Conservation (phyloP, 164 flowering plant species). For the Kalanchoe fedtschenkoi region DNA sequence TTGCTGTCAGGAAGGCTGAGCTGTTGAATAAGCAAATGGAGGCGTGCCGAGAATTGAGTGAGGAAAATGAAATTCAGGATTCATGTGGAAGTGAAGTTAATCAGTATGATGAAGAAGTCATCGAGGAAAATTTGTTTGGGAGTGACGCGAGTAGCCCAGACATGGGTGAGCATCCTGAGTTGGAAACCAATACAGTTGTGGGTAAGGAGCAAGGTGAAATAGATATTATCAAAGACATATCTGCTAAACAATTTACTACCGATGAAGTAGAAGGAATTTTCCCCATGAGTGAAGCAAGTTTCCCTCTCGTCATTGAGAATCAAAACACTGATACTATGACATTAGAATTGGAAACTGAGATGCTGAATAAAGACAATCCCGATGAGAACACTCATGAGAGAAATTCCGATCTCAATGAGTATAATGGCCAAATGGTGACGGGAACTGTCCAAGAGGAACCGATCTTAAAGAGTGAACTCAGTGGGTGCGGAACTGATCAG, state of each 20-base stretch:
- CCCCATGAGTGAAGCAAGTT: neutral
- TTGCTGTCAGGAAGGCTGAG: constrained; percentile 62
- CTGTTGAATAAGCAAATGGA: constrained; percentile 39
- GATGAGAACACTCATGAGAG: constrained; percentile 7
- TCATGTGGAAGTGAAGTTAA: neutral
- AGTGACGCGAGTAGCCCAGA: neutral
- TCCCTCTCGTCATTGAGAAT: neutral
- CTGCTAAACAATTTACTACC: neutral
- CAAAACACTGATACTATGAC: neutral
- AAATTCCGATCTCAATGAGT: constrained; percentile 13
- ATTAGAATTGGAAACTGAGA: neutral
- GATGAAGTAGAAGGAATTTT: neutral
- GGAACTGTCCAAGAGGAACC: constrained; percentile 19
- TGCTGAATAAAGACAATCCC: neutral
- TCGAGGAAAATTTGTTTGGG: neutral
- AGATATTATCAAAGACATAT: constrained; percentile 11
- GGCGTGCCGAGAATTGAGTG: neutral
- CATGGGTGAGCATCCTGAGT: neutral
- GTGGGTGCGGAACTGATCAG: constrained; percentile 14
- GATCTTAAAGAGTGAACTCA: constrained; percentile 10
- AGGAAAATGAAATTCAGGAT: neutral
- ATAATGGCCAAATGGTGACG: constrained; percentile 12
- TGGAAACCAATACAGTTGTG: neutral
- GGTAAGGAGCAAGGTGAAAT: constrained; percentile 14
- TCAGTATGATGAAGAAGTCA: constrained; percentile 2